Evolutionary conservation across 164 flowering plant genomes (phyloP), one percentile per base, ranked within the genome.

Genomic region (Vitis rupestris): DNA sequence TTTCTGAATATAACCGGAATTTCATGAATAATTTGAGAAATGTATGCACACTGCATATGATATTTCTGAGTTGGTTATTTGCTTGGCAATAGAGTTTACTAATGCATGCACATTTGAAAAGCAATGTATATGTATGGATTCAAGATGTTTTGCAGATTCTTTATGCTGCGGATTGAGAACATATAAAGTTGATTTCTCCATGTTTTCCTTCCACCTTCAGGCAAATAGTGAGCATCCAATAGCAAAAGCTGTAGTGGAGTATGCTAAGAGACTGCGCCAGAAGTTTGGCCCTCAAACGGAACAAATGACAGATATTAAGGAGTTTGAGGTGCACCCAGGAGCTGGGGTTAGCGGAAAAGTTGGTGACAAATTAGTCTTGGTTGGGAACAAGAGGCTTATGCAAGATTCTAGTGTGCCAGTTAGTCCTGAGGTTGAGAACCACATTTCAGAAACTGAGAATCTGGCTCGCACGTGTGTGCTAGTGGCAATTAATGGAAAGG

Each of bases 161-260:
- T 19, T 19, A 19, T 19, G 19, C 31, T 30, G 57, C 16, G 9
- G 17, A 62, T 17, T 61, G 15, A 10, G 7, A 48, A 9, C 61
- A 59, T 8, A 8, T n/a, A 15, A 4, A 10, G 4, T 30, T 2
- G n/a, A 66, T 55, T 14, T 14, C 19, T 65, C 5, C 19, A 19
- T 12, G 49, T 13, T 52, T 66, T 23, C 37, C 44, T 63, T 50
- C 14, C 37, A 16, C 44, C 23, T 15, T 61, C 79, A 92, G 99
- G 91, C 79, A 69, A 92, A 94, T 74, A 95, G 99, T 75, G 98
- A 92, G 78, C 99, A 95, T 64, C 99, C 99, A 47, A 76, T 95
- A 29, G 99, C 94, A 75, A 95, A 88, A 82, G 92, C 99, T 71
- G 85, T 92, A 1, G 85, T 86, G 47, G 82, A 87, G 64, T 83